These are phyloP conservation scores for Xylaria sp. DNA, from an alignment of 2,329 filamentous ascomycete species.

Conservation along the genomic window DNA sequence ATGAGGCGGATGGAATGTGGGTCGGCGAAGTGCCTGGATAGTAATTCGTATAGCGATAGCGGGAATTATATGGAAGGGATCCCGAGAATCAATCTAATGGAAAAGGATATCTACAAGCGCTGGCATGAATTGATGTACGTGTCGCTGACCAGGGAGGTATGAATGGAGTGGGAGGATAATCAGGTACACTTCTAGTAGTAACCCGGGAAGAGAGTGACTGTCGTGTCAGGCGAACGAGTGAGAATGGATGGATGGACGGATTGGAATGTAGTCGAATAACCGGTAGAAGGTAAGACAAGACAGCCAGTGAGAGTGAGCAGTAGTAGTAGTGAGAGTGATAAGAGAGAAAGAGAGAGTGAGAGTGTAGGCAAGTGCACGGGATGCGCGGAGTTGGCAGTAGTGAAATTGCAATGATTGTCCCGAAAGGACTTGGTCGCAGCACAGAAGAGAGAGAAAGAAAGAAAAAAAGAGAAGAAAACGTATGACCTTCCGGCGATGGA, in stretches of 20 bases:
- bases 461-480: constrained; percentile 9
- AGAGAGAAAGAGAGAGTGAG: not conserved
- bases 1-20: not conserved
- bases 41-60: not conserved
- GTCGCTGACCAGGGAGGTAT: not conserved
- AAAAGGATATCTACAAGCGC: constrained; percentile 2
- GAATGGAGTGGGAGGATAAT: not conserved
- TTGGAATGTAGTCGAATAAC: not conserved
- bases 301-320: not conserved
- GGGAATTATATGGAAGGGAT: not conserved
- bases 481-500: constrained; percentile 7
- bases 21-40: not conserved
- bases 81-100: not conserved
- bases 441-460: constrained; percentile 5
- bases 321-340: not conserved
- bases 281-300: not conserved
- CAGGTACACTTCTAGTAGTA: not conserved
- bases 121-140: not conserved
- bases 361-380: not conserved
- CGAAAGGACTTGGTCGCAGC: not conserved
- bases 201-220: not conserved
- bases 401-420: not conserved
- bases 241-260: not conserved
- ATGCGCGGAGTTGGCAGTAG: not conserved
- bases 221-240: not conserved